These are phyloP conservation scores for Ceratobasidium sp. DNA, from an alignment of 1,284 basidiomycete genomes.

Conservation along the genomic window DNA sequence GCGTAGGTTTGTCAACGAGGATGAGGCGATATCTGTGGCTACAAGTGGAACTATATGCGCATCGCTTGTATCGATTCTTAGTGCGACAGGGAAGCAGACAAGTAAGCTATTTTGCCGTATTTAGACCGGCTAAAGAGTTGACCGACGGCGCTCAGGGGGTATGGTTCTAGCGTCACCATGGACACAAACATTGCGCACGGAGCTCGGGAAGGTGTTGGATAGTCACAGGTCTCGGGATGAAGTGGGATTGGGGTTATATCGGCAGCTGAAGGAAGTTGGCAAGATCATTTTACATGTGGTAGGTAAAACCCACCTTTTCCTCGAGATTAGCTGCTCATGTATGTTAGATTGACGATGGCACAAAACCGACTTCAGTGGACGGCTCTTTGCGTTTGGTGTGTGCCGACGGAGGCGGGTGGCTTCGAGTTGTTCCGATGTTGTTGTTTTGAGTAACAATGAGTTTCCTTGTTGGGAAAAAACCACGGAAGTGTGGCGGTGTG, in stretches of 20 bases:
- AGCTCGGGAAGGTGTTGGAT: conserved; percentile 12
- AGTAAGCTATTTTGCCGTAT: conserved; percentile 28
- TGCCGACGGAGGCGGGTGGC: background rate
- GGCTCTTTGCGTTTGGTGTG: conserved; percentile 24
- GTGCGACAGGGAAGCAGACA: conserved; percentile 8
- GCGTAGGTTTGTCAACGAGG: conserved; percentile 18
- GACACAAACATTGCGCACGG: conserved; percentile 34
- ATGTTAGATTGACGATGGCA: too few relatives aligned
- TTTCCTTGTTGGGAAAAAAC: conserved; percentile 6
- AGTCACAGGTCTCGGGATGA: background rate
- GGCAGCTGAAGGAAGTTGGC: conserved; percentile 9
- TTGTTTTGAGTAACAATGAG: conserved; percentile 1
- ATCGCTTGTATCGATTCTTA: conserved; percentile 24
- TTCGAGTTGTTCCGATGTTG: conserved; percentile 35
- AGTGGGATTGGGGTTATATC: conserved; percentile 2
- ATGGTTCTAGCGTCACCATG: conserved; percentile 32
- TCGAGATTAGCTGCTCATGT: too few relatives aligned
- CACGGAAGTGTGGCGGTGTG: conserved; percentile 8
- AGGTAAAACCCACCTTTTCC: background rate
- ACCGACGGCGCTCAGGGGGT: conserved; percentile 15
- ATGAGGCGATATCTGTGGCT: conserved; percentile 11
- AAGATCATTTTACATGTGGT: conserved; percentile 10
- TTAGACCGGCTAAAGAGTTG: conserved; percentile 15
- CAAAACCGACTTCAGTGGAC: background rate
- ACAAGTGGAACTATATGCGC: conserved; percentile 27